Conservation (phyloP, 2,329 filamentous ascomycete genomes). For the Aspergillus terreus region DNA sequence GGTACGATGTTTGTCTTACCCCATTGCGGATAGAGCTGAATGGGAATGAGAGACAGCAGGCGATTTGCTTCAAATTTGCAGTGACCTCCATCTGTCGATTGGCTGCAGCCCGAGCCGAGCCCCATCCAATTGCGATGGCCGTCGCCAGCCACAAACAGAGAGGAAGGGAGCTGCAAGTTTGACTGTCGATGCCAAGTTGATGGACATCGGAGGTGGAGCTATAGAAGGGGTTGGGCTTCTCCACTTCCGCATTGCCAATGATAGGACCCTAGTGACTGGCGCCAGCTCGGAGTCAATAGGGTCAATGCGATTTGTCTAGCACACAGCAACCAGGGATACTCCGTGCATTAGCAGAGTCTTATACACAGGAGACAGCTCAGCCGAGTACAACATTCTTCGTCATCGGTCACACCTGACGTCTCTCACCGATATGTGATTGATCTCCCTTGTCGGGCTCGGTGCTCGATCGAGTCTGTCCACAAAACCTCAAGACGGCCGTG, state of each 20-base stretch:
- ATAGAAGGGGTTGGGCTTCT: neutral
- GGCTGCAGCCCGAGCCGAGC: constrained; percentile 4
- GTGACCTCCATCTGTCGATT: neutral
- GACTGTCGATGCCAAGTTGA: constrained; percentile 7
- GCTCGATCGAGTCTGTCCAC: neutral
- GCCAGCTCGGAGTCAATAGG: constrained; percentile 5
- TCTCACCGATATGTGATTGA: constrained; percentile 1
- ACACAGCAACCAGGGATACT: neutral
- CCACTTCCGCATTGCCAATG: constrained; percentile 8
- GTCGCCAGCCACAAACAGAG: constrained; percentile 13
- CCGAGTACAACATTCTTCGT: neutral
- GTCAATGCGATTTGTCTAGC: constrained; percentile 1
- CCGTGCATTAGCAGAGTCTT: neutral
- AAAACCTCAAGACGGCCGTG: too few relatives aligned
- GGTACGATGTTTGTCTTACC: too few relatives aligned
- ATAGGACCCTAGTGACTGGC: neutral
- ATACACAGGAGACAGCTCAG: neutral
- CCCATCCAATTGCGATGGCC: constrained; percentile 5
- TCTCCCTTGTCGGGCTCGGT: neutral
- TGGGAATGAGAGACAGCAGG: neutral
- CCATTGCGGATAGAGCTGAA: neutral
- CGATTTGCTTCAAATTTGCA: neutral
- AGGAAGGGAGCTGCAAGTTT: constrained; percentile 1
- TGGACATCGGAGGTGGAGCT: constrained; percentile 1
- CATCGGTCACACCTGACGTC: neutral